phyloP scores from a whole-genome alignment of 345 rosid species.

The Chamaenerion angustifolium region DNA sequence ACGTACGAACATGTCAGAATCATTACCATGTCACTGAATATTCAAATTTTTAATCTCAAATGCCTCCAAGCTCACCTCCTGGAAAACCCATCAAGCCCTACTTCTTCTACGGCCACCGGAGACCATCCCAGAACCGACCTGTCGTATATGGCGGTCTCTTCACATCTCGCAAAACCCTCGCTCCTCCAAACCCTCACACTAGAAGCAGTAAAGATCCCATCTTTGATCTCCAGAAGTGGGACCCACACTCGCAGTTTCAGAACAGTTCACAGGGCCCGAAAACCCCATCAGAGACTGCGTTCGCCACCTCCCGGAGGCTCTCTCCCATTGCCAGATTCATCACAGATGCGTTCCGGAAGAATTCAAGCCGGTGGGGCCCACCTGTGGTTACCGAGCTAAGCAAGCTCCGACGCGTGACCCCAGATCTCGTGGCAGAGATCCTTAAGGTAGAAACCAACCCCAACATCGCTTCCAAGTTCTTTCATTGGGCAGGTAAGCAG shows the following conservation, averaged over 20 bases:
- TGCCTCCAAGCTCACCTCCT: constrained; percentile 18
- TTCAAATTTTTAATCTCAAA: too few species aligned
- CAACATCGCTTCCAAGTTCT: constrained; percentile 60
- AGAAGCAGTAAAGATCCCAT: constrained; percentile 5
- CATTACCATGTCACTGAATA: too few species aligned
- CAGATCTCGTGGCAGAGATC: constrained; percentile 68
- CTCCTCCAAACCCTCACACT: constrained; percentile 5
- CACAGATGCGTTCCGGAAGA: constrained; percentile 57
- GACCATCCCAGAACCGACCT: constrained; percentile 71
- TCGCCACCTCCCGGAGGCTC: constrained; percentile 29
- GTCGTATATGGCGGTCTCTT: constrained; percentile 67
- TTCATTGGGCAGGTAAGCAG: constrained; percentile 90
- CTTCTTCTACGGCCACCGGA: constrained; percentile 76
- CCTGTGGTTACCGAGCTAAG: constrained; percentile 44
- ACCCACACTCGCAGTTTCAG: constrained; percentile 26
- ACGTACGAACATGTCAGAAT: too few species aligned
- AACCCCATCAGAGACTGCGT: constrained; percentile 15
- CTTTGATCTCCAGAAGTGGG: constrained; percentile 64
- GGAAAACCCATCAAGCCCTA: constrained; percentile 33
- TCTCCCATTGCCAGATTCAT: constrained; percentile 86
- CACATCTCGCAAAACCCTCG: constrained; percentile 48
- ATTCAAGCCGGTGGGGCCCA: constrained; percentile 49
- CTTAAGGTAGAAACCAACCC: constrained; percentile 46
- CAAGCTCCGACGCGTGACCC: constrained; percentile 86
- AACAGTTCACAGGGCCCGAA: constrained; percentile 12